Percentiles rank a stretch among this genome's conserved stretches.
These are phyloP conservation scores for Ormosia emarginata DNA, from an alignment of 306 rosid species.

Conservation along the genomic window DNA sequence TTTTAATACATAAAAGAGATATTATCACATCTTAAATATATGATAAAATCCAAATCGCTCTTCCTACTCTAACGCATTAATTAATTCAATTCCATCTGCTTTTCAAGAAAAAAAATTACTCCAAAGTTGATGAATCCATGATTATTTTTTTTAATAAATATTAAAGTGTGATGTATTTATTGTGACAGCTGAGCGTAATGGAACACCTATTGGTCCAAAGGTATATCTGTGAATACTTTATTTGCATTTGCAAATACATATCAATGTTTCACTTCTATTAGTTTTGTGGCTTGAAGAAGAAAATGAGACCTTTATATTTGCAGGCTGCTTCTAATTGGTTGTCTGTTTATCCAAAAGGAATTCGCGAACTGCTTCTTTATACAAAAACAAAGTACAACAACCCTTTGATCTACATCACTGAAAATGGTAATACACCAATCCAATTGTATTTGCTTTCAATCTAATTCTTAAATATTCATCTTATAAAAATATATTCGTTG, in stretches of 20 bases:
- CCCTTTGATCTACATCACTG: constrained; percentile 24
- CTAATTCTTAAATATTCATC: background rate
- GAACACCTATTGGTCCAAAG: constrained; percentile 24
- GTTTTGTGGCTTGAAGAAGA: background rate
- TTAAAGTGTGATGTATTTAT: background rate
- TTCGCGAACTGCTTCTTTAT: constrained; percentile 33
- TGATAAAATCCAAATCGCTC: background rate
- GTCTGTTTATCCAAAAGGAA: constrained; percentile 44
- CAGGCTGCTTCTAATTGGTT: constrained; percentile 50
- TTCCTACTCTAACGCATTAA: background rate
- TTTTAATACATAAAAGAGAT: background rate
- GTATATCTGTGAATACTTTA: background rate
- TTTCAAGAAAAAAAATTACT: background rate
- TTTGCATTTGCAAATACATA: background rate
- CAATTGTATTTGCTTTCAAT: background rate
- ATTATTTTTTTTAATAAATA: background rate
- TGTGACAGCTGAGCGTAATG: constrained; percentile 22
- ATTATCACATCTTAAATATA: background rate
- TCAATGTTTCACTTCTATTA: background rate
- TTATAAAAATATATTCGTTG: background rate
- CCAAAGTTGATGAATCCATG: background rate
- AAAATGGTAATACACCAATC: constrained; percentile 4
- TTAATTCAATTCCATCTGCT: background rate
- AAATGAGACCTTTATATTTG: background rate
- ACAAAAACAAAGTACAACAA: constrained; percentile 14